Conservation (phyloP, 2,329 filamentous ascomycete species). For the Arthrobotrys pseudoclavata region DNA sequence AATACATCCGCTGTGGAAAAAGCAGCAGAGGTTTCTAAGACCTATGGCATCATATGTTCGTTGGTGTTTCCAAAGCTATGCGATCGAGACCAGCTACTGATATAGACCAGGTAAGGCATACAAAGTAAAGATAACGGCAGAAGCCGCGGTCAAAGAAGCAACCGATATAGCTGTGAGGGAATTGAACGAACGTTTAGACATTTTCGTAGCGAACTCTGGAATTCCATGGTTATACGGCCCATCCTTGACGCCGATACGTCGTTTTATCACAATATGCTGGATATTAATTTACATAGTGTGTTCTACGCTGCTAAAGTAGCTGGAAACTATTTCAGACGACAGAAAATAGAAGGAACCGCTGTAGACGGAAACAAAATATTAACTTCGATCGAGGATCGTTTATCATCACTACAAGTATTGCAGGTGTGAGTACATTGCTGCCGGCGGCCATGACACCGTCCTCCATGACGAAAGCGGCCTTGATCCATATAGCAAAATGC, state of each 20-base stretch:
- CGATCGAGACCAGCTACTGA: background rate
- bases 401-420: constrained; percentile 83
- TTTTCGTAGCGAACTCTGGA: constrained; percentile 84
- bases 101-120: constrained; percentile 67
- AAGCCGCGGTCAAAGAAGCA: constrained; percentile 70
- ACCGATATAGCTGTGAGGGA: constrained; percentile 73
- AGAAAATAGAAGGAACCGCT: constrained; percentile 64
- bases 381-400: constrained; percentile 76
- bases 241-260: constrained; percentile 25
- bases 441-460: constrained; percentile 81
- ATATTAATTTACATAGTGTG: constrained; percentile 80
- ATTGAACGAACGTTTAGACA: constrained; percentile 80
- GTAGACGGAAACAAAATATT: constrained; percentile 69
- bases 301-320: constrained; percentile 82
- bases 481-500: constrained; percentile 71
- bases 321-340: constrained; percentile 77
- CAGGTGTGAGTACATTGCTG: constrained; percentile 81
- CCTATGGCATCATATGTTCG: constrained; percentile 74
- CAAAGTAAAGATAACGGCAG: constrained; percentile 73
- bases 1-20: constrained; percentile 76
- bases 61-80: constrained; percentile 65
- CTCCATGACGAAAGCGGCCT: constrained; percentile 78
- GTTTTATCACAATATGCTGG: constrained; percentile 71
- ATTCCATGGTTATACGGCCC: constrained; percentile 72
- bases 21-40: constrained; percentile 74